A percentile compares a stretch with the other conserved stretches of the same genome.
Conservation (phyloP, 2,329 filamentous ascomycete species). For the Hypocrella siamensis region DNA sequence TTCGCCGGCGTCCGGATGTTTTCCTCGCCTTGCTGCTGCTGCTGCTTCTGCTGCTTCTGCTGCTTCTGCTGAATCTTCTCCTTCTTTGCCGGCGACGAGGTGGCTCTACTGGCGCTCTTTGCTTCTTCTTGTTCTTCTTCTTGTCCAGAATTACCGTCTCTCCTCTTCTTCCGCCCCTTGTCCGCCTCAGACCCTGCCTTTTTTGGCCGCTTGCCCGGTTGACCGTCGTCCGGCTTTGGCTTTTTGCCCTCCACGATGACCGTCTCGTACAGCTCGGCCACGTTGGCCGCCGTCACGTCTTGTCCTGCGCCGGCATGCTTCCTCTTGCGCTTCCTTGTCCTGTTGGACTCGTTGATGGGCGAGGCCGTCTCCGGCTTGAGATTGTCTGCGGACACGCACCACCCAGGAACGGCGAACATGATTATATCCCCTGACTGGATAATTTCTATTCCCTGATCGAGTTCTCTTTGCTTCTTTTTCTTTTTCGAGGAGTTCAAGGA, state of each 20-base stretch:
- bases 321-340: constrained; percentile 44
- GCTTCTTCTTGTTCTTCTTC: constrained; percentile 7
- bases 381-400: constrained; percentile 60
- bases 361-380: constrained; percentile 51
- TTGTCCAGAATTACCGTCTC: background rate
- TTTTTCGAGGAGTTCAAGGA: too few species aligned
- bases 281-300: constrained; percentile 50
- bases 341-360: constrained; percentile 25
- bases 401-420: constrained; percentile 92
- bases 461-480: background rate
- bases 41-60: background rate
- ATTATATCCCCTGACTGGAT: too few species aligned
- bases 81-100: background rate
- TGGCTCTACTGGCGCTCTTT: constrained; percentile 3
- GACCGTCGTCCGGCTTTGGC: background rate
- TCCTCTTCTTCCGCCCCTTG: background rate
- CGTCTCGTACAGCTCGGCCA: constrained; percentile 63
- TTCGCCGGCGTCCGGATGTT: too few species aligned
- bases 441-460: background rate
- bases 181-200: background rate
- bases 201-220: background rate
- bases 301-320: constrained; percentile 6
- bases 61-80: background rate
- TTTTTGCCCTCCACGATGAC: constrained; percentile 52
- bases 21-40: background rate